phyloP scores from a whole-genome alignment of 768 basidiomycete genomes.

The Mycena vulgaris region DNA sequence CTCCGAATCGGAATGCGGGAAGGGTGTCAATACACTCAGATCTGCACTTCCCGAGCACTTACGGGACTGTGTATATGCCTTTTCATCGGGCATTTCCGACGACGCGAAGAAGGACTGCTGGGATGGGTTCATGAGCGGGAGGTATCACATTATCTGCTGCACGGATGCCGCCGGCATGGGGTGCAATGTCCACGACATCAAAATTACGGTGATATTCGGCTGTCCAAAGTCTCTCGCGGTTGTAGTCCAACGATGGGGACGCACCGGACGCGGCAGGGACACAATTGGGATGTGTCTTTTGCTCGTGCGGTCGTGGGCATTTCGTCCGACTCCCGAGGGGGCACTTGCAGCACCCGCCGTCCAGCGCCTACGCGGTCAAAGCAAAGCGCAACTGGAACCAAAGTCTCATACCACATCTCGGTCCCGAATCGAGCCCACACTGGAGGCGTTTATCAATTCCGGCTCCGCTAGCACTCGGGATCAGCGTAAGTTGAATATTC shows the following conservation, averaged over 20 bases:
- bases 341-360: neutral
- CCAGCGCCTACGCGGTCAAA: neutral
- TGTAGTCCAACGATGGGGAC: constrained; percentile 40
- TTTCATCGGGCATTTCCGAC: constrained; percentile 39
- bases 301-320: constrained; percentile 36
- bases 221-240: constrained; percentile 36
- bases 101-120: constrained; percentile 39
- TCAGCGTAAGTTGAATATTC: constrained; percentile 1
- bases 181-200: constrained; percentile 46
- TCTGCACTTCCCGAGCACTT: constrained; percentile 38
- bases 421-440: constrained; percentile 6
- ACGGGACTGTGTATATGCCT: constrained; percentile 37
- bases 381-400: constrained; percentile 9
- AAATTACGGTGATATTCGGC: constrained; percentile 41
- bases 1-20: constrained; percentile 23
- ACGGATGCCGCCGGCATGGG: constrained; percentile 53
- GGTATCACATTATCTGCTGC: constrained; percentile 42
- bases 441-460: constrained; percentile 35
- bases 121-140: constrained; percentile 36
- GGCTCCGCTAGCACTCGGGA: neutral
- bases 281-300: constrained; percentile 28
- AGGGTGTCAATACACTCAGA: constrained; percentile 28
- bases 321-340: constrained; percentile 3
- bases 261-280: constrained; percentile 8
- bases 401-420: constrained; percentile 20